phyloP scores from a whole-genome alignment of 2,329 filamentous ascomycete species.

The Pestalotiopsis sp. region DNA sequence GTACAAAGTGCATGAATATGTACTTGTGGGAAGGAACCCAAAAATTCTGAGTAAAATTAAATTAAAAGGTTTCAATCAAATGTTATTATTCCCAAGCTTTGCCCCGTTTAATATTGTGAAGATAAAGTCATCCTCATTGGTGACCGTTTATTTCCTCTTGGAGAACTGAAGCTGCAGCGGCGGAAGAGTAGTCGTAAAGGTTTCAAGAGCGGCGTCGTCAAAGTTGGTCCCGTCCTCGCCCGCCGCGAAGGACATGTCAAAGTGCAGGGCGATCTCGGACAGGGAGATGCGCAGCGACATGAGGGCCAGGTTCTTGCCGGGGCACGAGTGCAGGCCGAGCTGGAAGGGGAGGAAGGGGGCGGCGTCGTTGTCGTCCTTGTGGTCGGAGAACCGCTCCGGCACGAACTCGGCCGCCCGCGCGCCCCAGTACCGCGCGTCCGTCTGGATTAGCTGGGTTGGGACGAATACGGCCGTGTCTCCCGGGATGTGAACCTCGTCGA shows the following conservation, averaged over 20 bases:
- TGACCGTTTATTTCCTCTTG: not conserved
- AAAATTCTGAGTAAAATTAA: too few species aligned
- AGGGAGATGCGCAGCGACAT: constrained; percentile 21
- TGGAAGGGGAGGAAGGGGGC: constrained; percentile 22
- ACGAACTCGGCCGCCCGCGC: constrained; percentile 15
- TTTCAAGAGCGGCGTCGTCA: not conserved
- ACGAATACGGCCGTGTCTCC: constrained; percentile 12
- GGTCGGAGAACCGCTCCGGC: constrained; percentile 20
- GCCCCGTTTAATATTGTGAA: too few species aligned
- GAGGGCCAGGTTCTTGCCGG: constrained; percentile 18
- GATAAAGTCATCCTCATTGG: too few species aligned
- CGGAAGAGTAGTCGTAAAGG: not conserved
- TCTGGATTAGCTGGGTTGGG: constrained; percentile 16
- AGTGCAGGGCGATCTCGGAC: constrained; percentile 16
- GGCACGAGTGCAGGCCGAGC: constrained; percentile 18
- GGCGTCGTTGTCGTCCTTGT: constrained; percentile 10
- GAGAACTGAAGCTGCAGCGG: not conserved
- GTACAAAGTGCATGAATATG: too few species aligned
- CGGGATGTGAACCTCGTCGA: constrained; percentile 10
- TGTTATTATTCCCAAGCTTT: too few species aligned
- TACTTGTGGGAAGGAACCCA: too few species aligned
- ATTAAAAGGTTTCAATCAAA: too few species aligned
- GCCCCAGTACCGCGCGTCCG: constrained; percentile 21
- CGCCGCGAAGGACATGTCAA: constrained; percentile 1
- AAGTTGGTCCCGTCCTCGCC: not conserved